Evolutionary conservation across 495 filamentous ascomycete species (phyloP).

Genomic region (Neurospora sp.): DNA sequence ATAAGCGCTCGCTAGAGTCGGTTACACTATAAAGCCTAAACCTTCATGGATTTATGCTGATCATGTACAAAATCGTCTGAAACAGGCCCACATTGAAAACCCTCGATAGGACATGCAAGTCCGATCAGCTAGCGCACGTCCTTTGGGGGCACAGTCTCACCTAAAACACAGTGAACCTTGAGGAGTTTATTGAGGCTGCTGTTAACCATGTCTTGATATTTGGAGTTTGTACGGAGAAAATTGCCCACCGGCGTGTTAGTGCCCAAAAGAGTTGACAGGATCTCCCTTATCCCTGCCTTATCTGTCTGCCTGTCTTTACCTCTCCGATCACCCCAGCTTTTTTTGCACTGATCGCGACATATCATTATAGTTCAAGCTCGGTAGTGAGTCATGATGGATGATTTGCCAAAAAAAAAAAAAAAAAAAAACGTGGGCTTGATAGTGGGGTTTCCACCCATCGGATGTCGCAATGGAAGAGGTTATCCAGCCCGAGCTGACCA

Average conservation of each 20-base stretch:
- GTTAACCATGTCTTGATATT: neutral
- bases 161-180: neutral
- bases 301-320: neutral
- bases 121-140: neutral
- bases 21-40: neutral
- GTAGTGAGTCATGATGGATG: neutral
- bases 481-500: neutral
- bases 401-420: neutral
- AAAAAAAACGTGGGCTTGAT: neutral
- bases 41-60: neutral
- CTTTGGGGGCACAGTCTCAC: neutral
- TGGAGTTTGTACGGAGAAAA: neutral
- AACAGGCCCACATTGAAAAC: neutral
- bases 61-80: neutral
- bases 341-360: neutral
- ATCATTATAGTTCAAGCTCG: neutral
- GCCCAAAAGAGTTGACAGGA: neutral
- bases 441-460: neutral
- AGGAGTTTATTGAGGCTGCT: neutral
- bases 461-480: neutral
- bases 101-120: neutral
- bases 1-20: neutral
- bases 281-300: neutral
- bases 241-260: neutral
- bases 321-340: neutral